Evolutionary conservation across 202 grass and related monocot genomes (phyloP).

Genomic region (Schoenoplectus triqueter): DNA sequence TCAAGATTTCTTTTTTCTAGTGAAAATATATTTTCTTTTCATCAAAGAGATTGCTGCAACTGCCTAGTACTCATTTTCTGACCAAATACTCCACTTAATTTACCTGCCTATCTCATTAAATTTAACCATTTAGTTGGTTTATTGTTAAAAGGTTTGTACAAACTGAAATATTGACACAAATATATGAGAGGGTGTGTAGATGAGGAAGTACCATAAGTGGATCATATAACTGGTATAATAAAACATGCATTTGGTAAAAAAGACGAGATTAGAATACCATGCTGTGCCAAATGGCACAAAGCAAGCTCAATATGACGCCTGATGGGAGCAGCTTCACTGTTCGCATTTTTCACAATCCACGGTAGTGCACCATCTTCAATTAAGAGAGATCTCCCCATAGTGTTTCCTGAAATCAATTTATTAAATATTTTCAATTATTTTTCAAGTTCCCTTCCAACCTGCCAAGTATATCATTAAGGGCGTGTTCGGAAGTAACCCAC

Average conservation of each 20-base stretch:
- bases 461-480: background rate
- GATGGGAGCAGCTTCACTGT: slow-evolving; percentile 96
- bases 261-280: slow-evolving; percentile 52
- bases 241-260: slow-evolving; percentile 30
- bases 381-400: slow-evolving; percentile 74
- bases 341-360: slow-evolving; percentile 97
- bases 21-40: background rate
- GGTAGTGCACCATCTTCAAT: slow-evolving; percentile 93
- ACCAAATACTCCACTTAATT: background rate
- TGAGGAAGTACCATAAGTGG: background rate
- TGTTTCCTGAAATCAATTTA: slow-evolving; percentile 66
- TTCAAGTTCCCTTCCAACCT: slow-evolving; percentile 7
- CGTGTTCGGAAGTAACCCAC: too few relatives aligned
- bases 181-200: background rate
- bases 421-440: slow-evolving; percentile 25
- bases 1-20: background rate
- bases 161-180: slow-evolving; percentile 36
- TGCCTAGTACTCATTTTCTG: background rate
- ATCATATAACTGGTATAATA: background rate
- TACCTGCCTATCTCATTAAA: background rate
- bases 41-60: background rate
- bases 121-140: slow-evolving; percentile 6
- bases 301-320: slow-evolving; percentile 97
- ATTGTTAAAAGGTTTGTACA: background rate
- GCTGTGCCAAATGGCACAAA: slow-evolving; percentile 93